phyloP scores from a whole-genome alignment of 345 rosid genomes.

The Dovyalis caffra region DNA sequence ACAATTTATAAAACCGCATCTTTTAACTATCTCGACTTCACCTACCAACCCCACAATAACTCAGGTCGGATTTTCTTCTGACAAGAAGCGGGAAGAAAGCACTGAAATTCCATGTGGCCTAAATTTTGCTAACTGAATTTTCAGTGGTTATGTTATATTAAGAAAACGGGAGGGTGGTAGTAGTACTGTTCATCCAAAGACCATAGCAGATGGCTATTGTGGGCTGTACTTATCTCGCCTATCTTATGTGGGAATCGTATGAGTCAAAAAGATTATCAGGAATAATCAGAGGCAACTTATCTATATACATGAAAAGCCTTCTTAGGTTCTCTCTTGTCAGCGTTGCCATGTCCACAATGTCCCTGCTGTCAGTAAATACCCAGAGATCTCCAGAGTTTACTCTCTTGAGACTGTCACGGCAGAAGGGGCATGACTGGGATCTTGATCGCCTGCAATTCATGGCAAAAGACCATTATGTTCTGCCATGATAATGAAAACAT shows the following conservation, averaged over 20 bases:
- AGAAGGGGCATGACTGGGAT: constrained; percentile 22
- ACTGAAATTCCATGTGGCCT: background rate
- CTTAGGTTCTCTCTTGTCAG: constrained; percentile 12
- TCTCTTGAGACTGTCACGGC: constrained; percentile 18
- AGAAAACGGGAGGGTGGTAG: background rate
- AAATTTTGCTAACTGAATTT: background rate
- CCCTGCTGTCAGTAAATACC: constrained; percentile 2
- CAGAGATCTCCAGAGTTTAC: constrained; percentile 22
- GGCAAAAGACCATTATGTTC: background rate
- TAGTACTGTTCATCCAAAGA: background rate
- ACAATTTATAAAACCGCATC: constrained; percentile 22
- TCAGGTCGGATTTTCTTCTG: constrained; percentile 10
- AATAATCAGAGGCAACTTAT: constrained; percentile 13
- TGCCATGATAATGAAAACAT: background rate
- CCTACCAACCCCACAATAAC: constrained; percentile 17
- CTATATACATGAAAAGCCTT: constrained; percentile 21
- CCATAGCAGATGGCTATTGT: background rate
- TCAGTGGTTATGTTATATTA: background rate
- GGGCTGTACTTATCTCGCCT: background rate
- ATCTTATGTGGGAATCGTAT: constrained; percentile 15
- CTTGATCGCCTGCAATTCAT: constrained; percentile 13
- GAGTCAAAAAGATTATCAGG: constrained; percentile 6
- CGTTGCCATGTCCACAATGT: constrained; percentile 10
- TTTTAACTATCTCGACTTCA: constrained; percentile 20
- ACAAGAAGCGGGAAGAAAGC: constrained; percentile 11